These are phyloP conservation scores for Blastobotrys malaysiensis DNA, from an alignment of 1,139 yeast species.

Conservation along the genomic window DNA sequence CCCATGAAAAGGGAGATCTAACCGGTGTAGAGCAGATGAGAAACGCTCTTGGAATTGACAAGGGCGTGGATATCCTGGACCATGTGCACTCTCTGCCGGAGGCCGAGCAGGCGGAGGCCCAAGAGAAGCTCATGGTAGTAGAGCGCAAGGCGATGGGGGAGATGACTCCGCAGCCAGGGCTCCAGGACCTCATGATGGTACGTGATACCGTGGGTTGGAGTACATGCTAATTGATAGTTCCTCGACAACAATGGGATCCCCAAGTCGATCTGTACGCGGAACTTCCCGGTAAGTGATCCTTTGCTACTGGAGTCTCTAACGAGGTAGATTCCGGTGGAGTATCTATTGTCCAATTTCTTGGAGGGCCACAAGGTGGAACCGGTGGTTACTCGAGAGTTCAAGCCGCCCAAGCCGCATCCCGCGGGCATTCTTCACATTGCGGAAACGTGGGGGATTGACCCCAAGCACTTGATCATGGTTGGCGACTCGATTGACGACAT, in stretches of 20 bases:
- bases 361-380: slow-evolving; percentile 44
- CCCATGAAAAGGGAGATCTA: background rate
- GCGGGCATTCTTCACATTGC: slow-evolving; percentile 54
- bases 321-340: slow-evolving; percentile 42
- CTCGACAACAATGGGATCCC: slow-evolving; percentile 26
- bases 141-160: slow-evolving; percentile 54
- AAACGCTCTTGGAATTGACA: slow-evolving; percentile 47
- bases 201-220: background rate
- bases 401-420: slow-evolving; percentile 62
- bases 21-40: slow-evolving; percentile 47
- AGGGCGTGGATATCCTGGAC: slow-evolving; percentile 45
- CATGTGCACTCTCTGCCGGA: slow-evolving; percentile 42
- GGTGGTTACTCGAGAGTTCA: slow-evolving; percentile 51
- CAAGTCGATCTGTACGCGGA: slow-evolving; percentile 57
- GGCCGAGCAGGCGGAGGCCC: slow-evolving; percentile 41
- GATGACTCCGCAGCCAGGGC: slow-evolving; percentile 50
- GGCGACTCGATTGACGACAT: slow-evolving; percentile 66
- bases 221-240: slow-evolving; percentile 5
- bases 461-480: slow-evolving; percentile 53
- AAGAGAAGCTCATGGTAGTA: slow-evolving; percentile 42
- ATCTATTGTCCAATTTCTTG: slow-evolving; percentile 42
- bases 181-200: slow-evolving; percentile 31
- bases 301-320: background rate
- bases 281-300: slow-evolving; percentile 35
- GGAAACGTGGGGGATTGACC: slow-evolving; percentile 39